Percentiles rank a stretch among this genome's conserved stretches.
Evolutionary conservation across 1,139 yeast species (phyloP).

Genomic region (Candida pseudoviswanathii): DNA sequence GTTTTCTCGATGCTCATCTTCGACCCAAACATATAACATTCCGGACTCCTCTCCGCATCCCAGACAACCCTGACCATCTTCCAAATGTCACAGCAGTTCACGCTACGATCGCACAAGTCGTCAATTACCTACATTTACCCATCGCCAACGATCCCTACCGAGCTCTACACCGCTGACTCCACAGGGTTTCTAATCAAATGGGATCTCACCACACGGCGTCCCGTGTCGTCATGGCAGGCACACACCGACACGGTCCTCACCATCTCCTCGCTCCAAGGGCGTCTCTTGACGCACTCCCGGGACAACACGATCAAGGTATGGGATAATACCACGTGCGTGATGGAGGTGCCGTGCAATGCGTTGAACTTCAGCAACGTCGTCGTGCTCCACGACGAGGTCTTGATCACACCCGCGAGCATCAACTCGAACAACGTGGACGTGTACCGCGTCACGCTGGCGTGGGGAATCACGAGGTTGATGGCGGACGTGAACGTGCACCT

Average conservation of each 20-base stretch:
- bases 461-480: conserved; percentile 27
- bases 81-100: conserved; percentile 5
- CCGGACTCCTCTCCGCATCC: background rate
- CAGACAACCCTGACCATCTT: background rate
- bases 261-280: conserved; percentile 33
- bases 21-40: background rate
- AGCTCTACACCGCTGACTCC: conserved; percentile 9
- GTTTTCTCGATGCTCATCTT: conserved; percentile 1
- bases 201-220: conserved; percentile 48
- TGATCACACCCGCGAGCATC: conserved; percentile 55
- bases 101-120: conserved; percentile 13
- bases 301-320: conserved; percentile 56
- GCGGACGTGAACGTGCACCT: conserved; percentile 28
- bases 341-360: conserved; percentile 50
- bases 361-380: conserved; percentile 59
- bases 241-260: conserved; percentile 51
- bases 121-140: conserved; percentile 10
- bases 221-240: conserved; percentile 49
- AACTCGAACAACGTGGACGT: conserved; percentile 58
- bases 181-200: conserved; percentile 53
- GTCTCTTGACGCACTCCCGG: conserved; percentile 54
- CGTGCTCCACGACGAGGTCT: conserved; percentile 21
- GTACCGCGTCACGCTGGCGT: conserved; percentile 32
- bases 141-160: background rate
- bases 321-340: conserved; percentile 24